Evolutionary conservation across 2,329 filamentous ascomycete genomes (phyloP), one percentile per base, ranked within the genome.

Genomic region (Aspergillus tubingensis): DNA sequence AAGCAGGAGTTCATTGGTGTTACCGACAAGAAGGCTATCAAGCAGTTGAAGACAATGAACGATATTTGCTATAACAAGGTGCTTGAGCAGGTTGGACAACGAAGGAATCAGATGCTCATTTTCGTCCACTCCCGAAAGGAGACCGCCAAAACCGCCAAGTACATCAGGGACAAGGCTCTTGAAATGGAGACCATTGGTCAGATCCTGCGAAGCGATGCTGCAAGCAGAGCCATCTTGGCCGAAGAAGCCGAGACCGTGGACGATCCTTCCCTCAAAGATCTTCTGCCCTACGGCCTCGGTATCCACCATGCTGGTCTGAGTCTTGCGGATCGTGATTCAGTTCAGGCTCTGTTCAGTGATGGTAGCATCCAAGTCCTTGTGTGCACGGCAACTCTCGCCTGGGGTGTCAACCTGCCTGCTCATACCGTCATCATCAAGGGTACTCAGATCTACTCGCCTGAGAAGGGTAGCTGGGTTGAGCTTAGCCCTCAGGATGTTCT

Each of bases 351-450:
- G 21, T 99, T 99, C 71, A 87, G 91, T 48, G 90, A 93, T 73
- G 94, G 94, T 63, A 88, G 91, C 32, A 91, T 99, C 39, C 93
- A 97, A 74, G 95, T 99, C 1, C 87, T 99, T 54, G 94, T 98
- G 38, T 98, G 92, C 78, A 99, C 95, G 41, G 94, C 96, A 41
- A 99, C 95, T n/a, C 83, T 99, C 56, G 95, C 95, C 23, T 99
- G 95, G 95, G 95, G 95, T 86, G 95, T 99, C 73, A 99, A 99
- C 77, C 80, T 99, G 72, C 95, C 95, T 4, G 95, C 95, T 2
- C 95, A 99, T 73, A 98, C 95, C 0, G 95, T 99, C 71, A 94
- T 99, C 73, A 99, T 99, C 82, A 99, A 99, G 79, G 95, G 95
- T 58, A 99, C 95, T 1, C 92, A 96, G 72, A 90, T 99, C 19